A percentile compares a stretch with the other conserved stretches of the same genome.
Evolutionary conservation across 2,329 filamentous ascomycete species (phyloP).

Genomic region (Tolypocladium capitatum): DNA sequence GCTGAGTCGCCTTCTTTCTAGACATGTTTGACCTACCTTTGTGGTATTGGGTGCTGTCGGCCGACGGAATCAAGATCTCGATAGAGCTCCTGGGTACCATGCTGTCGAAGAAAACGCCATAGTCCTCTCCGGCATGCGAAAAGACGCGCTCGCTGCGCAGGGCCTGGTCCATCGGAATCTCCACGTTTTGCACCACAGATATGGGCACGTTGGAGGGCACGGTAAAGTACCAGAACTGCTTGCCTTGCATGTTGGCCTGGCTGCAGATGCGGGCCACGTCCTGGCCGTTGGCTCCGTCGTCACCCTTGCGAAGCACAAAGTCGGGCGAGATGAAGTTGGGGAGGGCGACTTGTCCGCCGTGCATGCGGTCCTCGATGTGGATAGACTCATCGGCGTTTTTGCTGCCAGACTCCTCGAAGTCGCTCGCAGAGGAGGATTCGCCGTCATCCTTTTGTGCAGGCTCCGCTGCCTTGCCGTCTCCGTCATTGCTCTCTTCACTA

Average conservation of each 20-base stretch:
- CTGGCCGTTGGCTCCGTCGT: conserved; percentile 23
- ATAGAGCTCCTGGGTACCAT: conserved; percentile 36
- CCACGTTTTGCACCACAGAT: conserved; percentile 49
- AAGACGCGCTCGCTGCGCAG: conserved; percentile 40
- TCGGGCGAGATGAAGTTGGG: conserved; percentile 35
- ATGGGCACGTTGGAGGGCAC: conserved; percentile 58
- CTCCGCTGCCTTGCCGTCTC: not conserved
- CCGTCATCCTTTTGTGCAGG: not conserved
- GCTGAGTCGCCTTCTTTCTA: too few species aligned
- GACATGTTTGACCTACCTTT: conserved; percentile 27
- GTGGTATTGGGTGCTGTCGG: conserved; percentile 39
- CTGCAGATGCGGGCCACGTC: conserved; percentile 42
- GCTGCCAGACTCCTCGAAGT: conserved; percentile 15
- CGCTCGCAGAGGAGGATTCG: conserved; percentile 6
- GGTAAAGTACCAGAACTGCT: conserved; percentile 72
- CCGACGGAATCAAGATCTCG: conserved; percentile 47
- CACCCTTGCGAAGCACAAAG: conserved; percentile 38
- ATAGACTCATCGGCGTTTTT: conserved; percentile 26
- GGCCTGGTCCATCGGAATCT: conserved; percentile 44
- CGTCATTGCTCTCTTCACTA: not conserved
- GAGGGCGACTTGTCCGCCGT: conserved; percentile 22
- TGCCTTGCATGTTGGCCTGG: conserved; percentile 47
- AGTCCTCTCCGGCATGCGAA: conserved; percentile 50
- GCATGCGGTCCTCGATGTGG: conserved; percentile 20
- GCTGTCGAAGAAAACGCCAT: conserved; percentile 42